Evolutionary conservation across 2,329 filamentous ascomycete genomes (phyloP), one percentile per base, ranked within the genome.

Genomic region (Botryotinia calthae): DNA sequence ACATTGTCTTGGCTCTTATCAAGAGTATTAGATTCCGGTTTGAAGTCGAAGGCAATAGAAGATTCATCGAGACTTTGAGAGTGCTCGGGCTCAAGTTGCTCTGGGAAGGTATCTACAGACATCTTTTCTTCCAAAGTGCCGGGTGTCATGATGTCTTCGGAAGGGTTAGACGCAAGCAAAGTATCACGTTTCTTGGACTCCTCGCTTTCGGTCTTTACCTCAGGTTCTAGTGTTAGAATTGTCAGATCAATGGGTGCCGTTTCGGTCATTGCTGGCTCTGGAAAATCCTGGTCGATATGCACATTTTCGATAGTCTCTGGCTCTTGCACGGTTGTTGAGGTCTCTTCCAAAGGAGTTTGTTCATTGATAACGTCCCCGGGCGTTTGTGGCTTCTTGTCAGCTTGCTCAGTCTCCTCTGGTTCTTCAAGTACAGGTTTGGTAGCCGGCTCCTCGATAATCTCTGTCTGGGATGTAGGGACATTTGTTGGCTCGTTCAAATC

Each of bases 401-500:
- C 42, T 20, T 28, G 46, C 20, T 48, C 12, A 3, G 64, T 18
- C 18, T 46, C 58, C 37, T 73, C 37, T 6, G 34, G 46, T 25
- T 44, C 42, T 10, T 56, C 64, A n/a, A 40, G 25, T 40, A n/a
- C 34, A 51, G 16, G 25, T 44, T 61, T 25, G 25, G 48, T 37
- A 4, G 8, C 22, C 16, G 25, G n/a, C 12, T 31, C 44, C 48
- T 72, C 54, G 31, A 40, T 42, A 22, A 20, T 46, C 54, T 51
- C 63, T 16, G 51, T 22, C 34, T 70, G 71, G 28, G 59, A 63
- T 20, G 31, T 37, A 59, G 28, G 48, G 37, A 48, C 3, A 40
- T 68, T 56, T 51, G 31, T 16, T 37, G 58, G 72, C 63, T 74
- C 78, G 76, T 73, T 70, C 40, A 72, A 70, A 69, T 71, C 64